phyloP scores from a whole-genome alignment of 441 rosid species.

The Raphanus hybrid region DNA sequence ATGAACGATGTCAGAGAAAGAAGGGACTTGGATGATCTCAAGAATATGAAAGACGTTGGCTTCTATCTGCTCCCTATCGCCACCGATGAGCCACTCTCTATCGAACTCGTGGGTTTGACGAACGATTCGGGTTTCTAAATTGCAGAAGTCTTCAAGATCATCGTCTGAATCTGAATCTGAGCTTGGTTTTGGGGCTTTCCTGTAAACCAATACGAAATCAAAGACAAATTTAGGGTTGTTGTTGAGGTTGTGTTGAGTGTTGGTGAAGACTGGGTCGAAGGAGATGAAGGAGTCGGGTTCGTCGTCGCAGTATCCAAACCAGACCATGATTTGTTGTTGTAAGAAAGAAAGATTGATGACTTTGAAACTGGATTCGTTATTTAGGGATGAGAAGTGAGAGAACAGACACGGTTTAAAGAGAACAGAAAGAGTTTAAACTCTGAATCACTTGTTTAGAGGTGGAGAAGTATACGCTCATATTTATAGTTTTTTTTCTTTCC shows the following conservation, averaged over 20 bases:
- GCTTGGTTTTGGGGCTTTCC: background rate
- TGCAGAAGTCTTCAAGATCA: background rate
- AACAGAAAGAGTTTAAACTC: background rate
- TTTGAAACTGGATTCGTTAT: background rate
- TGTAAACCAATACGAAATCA: background rate
- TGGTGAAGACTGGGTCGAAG: background rate
- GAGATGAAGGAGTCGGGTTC: background rate
- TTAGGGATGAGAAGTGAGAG: background rate
- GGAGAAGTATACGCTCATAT: background rate
- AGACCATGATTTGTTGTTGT: background rate
- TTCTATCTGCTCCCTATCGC: background rate
- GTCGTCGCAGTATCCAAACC: background rate
- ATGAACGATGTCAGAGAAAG: background rate
- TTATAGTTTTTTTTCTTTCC: background rate
- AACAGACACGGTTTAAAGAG: background rate
- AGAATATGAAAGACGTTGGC: background rate
- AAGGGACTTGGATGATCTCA: constrained; percentile 10
- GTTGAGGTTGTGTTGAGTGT: background rate
- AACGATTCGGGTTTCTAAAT: background rate
- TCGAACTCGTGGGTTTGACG: constrained; percentile 8
- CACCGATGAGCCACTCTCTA: constrained; percentile 10
- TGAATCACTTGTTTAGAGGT: background rate
- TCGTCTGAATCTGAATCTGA: background rate
- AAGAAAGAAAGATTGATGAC: background rate
- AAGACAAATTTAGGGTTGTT: background rate